These are phyloP conservation scores for Pelargonium australe DNA, from an alignment of 441 rosid species.

Conservation along the genomic window DNA sequence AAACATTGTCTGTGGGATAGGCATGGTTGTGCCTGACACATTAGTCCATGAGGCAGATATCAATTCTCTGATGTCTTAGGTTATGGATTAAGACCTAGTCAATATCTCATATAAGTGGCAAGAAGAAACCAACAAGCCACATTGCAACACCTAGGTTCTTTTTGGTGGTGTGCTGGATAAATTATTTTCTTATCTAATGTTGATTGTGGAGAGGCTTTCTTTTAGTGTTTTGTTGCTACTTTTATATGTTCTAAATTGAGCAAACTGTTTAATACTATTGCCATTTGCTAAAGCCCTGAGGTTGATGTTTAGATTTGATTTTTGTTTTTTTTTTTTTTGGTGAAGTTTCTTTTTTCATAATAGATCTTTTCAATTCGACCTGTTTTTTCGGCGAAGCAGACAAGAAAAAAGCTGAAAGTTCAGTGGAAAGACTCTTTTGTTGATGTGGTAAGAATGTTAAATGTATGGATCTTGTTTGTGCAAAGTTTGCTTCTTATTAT, in stretches of 20 bases:
- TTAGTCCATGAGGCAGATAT: not conserved
- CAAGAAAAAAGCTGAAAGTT: conserved; percentile 53
- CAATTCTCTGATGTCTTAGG: not conserved
- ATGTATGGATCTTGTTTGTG: conserved; percentile 22
- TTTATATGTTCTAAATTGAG: not conserved
- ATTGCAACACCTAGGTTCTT: not conserved
- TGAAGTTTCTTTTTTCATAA: conserved; percentile 38
- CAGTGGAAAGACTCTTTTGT: conserved; percentile 48
- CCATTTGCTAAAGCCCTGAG: conserved; percentile 25
- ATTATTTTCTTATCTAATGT: not conserved
- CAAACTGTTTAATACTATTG: not conserved
- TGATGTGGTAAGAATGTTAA: conserved; percentile 54
- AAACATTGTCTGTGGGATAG: not conserved
- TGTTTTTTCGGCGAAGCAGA: conserved; percentile 59
- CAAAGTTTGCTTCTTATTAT: conserved; percentile 18
- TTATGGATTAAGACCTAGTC: not conserved
- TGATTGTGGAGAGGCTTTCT: not conserved
- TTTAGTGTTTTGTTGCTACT: not conserved
- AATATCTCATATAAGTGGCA: not conserved
- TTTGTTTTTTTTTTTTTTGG: conserved; percentile 32
- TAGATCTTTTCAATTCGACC: conserved; percentile 63
- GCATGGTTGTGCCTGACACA: not conserved
- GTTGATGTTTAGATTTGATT: conserved; percentile 17
- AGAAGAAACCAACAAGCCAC: not conserved
- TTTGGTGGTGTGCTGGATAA: not conserved